Percentiles rank a stretch among this genome's conserved stretches.
These are phyloP conservation scores for Lachnellula cervina DNA, from an alignment of 2,329 filamentous ascomycete genomes.

Conservation along the genomic window DNA sequence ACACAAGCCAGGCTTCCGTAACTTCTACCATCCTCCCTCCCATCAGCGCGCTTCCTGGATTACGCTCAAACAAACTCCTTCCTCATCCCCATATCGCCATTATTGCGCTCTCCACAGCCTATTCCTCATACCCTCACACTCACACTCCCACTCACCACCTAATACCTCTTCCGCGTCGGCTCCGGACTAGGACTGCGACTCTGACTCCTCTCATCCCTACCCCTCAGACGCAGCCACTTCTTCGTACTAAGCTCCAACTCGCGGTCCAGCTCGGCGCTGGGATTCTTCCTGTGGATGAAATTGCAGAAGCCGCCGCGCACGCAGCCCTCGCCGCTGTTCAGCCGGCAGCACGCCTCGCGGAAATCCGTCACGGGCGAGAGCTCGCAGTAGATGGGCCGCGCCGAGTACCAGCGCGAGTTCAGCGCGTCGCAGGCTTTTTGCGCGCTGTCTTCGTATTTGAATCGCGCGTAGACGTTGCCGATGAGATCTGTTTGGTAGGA, in stretches of 20 bases:
- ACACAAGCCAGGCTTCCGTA: background rate
- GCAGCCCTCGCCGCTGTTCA: constrained; percentile 93
- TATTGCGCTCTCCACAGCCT: no score
- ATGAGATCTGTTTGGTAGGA: constrained; percentile 64
- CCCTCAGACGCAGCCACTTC: constrained; percentile 89
- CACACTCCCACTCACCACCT: background rate
- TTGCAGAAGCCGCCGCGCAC: constrained; percentile 97
- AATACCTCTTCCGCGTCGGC: constrained; percentile 68
- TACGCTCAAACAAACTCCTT: no score
- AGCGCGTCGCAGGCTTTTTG: constrained; percentile 91
- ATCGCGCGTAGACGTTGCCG: constrained; percentile 97
- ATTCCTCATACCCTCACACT: background rate
- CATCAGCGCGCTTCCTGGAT: no score
- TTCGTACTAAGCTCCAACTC: constrained; percentile 86
- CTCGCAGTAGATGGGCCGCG: constrained; percentile 96
- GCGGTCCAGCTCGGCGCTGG: constrained; percentile 77
- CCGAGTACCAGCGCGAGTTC: constrained; percentile 95
- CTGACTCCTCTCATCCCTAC: constrained; percentile 76
- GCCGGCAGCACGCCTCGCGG: constrained; percentile 89
- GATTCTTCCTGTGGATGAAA: constrained; percentile 98
- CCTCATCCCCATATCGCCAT: no score
- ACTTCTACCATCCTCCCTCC: no score
- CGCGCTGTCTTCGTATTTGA: constrained; percentile 98
- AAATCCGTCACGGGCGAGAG: constrained; percentile 96
- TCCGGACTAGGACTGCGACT: constrained; percentile 83